These are phyloP conservation scores for Fusarium temperatum DNA, from an alignment of 2,329 filamentous ascomycete species.

Conservation along the genomic window DNA sequence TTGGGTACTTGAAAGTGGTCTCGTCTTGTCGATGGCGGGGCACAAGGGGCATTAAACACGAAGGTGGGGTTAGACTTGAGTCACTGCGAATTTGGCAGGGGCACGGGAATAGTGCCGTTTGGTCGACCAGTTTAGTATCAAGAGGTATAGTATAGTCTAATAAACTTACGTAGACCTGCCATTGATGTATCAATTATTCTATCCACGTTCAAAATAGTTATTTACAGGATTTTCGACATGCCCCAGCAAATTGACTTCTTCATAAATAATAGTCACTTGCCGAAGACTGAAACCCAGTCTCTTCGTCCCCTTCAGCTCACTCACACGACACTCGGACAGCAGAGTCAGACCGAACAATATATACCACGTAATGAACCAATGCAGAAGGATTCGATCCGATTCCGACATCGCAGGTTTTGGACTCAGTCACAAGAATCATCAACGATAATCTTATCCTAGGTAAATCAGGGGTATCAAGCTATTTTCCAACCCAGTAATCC, in stretches of 20 bases:
- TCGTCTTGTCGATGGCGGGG: constrained; percentile 39
- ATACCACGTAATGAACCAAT: background rate
- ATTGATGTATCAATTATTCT: background rate
- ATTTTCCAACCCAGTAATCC: constrained; percentile 30
- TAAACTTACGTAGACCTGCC: background rate
- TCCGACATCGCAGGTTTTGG: constrained; percentile 1
- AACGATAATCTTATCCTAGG: background rate
- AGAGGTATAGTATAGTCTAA: background rate
- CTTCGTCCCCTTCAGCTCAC: background rate
- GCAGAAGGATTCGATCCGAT: background rate
- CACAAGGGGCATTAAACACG: constrained; percentile 46
- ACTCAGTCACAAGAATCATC: background rate
- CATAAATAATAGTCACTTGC: background rate
- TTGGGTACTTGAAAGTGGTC: constrained; percentile 33
- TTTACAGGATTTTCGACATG: background rate
- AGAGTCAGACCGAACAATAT: background rate
- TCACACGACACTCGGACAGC: background rate
- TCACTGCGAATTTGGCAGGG: constrained; percentile 38
- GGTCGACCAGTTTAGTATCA: background rate
- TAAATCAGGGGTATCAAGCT: constrained; percentile 39
- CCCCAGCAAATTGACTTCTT: background rate
- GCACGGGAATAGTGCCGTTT: background rate
- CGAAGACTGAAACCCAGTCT: background rate
- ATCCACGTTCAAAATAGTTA: background rate
- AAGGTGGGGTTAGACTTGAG: constrained; percentile 48